A percentile compares a stretch with the other conserved stretches of the same genome.
Evolutionary conservation across 2,329 filamentous ascomycete genomes (phyloP).

Genomic region (Penicillium griseofulvum): DNA sequence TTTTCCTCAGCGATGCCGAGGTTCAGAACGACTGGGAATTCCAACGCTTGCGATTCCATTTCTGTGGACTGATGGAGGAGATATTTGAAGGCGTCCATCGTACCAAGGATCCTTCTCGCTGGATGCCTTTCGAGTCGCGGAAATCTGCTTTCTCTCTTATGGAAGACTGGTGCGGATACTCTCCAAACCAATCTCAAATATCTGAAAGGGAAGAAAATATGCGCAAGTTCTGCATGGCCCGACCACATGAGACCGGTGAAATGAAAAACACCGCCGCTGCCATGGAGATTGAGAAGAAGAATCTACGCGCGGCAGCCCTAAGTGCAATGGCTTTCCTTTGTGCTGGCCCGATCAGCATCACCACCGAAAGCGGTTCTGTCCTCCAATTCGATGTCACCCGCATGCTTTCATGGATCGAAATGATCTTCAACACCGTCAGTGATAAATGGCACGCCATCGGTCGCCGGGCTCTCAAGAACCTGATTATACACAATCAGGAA

Average conservation of each 20-base stretch:
- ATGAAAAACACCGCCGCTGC: conserved; percentile 77
- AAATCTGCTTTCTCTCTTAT: conserved; percentile 95
- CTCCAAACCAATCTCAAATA: conserved; percentile 82
- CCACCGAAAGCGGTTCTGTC: conserved; percentile 80
- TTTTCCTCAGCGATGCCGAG: conserved; percentile 92
- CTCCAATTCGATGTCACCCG: conserved; percentile 89
- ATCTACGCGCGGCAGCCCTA: conserved; percentile 82
- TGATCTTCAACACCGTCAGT: conserved; percentile 87
- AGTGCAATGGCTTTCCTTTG: conserved; percentile 95
- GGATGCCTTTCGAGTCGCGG: conserved; percentile 96
- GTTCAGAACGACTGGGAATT: conserved; percentile 95
- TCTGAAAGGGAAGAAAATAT: conserved; percentile 80
- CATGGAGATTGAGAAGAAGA: conserved; percentile 95
- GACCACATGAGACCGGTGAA: conserved; percentile 69
- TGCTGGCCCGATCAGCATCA: conserved; percentile 76
- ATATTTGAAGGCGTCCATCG: conserved; percentile 88
- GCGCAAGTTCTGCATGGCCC: conserved; percentile 77
- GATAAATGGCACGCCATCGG: conserved; percentile 91
- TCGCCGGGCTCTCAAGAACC: conserved; percentile 78
- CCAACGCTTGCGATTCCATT: conserved; percentile 85
- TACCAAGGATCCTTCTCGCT: conserved; percentile 78
- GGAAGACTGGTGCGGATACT: conserved; percentile 99
- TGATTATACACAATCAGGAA: conserved; percentile 87
- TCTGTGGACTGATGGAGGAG: conserved; percentile 89
- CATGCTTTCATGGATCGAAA: conserved; percentile 93